Percentiles rank a stretch among this genome's conserved stretches.
phyloP scores from a whole-genome alignment of 768 basidiomycete species.

The Neoboletus brunneissimus region DNA sequence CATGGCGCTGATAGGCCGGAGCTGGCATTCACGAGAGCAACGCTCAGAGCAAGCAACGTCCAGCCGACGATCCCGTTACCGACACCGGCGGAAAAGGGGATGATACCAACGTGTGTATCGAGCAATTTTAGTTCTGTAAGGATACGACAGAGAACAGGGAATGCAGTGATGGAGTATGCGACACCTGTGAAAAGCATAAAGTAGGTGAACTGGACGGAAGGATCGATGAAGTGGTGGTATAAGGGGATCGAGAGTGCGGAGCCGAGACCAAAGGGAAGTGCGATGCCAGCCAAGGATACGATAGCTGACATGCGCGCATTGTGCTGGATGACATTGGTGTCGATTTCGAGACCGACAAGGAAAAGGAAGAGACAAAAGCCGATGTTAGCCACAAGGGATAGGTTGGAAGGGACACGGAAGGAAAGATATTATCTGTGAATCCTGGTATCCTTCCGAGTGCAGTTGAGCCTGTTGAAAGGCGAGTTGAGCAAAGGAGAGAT shows the following conservation, averaged over 20 bases:
- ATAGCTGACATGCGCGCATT: slow-evolving; percentile 65
- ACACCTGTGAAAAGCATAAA: slow-evolving; percentile 96
- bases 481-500: neutral
- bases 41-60: slow-evolving; percentile 84
- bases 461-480: slow-evolving; percentile 39
- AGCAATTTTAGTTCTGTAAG: slow-evolving; percentile 88
- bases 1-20: slow-evolving; percentile 82
- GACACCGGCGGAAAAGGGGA: slow-evolving; percentile 90
- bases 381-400: slow-evolving; percentile 85
- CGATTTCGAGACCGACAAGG: slow-evolving; percentile 91
- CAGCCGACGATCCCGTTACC: slow-evolving; percentile 87
- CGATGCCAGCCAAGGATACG: slow-evolving; percentile 81
- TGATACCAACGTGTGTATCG: slow-evolving; percentile 88
- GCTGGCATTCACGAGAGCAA: slow-evolving; percentile 88
- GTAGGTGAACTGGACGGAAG: slow-evolving; percentile 69
- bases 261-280: slow-evolving; percentile 85
- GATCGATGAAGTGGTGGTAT: slow-evolving; percentile 51
- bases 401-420: slow-evolving; percentile 60
- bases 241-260: slow-evolving; percentile 63
- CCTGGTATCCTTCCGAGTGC: slow-evolving; percentile 80
- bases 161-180: slow-evolving; percentile 85
- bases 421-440: slow-evolving; percentile 86
- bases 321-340: slow-evolving; percentile 70
- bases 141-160: slow-evolving; percentile 84
- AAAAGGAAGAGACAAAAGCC: slow-evolving; percentile 88